Percentiles rank a stretch among this genome's conserved stretches.
Evolutionary conservation across 1,139 yeast genomes (phyloP).

Genomic region (Saccharomyces hybrid): DNA sequence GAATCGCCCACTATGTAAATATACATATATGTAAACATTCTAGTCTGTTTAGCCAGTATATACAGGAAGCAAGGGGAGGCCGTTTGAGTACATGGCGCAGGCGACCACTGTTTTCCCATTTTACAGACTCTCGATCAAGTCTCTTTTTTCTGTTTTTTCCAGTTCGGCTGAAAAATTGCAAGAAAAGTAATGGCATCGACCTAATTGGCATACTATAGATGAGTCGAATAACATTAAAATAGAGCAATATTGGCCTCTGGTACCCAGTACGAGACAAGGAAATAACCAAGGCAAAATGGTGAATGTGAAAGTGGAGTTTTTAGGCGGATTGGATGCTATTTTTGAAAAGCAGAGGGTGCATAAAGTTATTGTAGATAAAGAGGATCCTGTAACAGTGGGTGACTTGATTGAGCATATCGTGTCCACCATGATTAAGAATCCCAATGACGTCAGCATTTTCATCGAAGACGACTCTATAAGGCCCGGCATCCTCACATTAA

Average conservation of each 20-base stretch:
- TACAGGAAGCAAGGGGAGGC: background rate
- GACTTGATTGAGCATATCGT: constrained; percentile 53
- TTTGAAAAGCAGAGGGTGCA: constrained; percentile 48
- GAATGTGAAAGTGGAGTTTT: constrained; percentile 38
- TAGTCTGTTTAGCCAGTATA: background rate
- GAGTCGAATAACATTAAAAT: background rate
- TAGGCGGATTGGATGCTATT: constrained; percentile 67
- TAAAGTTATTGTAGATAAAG: constrained; percentile 35
- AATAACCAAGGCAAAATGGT: constrained; percentile 16
- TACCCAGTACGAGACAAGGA: background rate
- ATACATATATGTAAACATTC: background rate
- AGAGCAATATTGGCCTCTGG: background rate
- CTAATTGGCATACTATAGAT: background rate
- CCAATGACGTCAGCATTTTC: constrained; percentile 63
- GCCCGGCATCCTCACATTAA: constrained; percentile 85
- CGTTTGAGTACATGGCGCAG: background rate
- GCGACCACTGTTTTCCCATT: background rate
- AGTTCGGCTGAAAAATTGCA: background rate
- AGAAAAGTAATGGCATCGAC: background rate
- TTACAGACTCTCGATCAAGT: background rate
- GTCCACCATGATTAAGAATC: constrained; percentile 48
- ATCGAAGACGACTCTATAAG: constrained; percentile 73
- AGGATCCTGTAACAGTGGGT: constrained; percentile 41
- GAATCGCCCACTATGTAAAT: background rate
- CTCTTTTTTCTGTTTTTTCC: background rate